A percentile compares a stretch with the other conserved stretches of the same genome.
These are phyloP conservation scores for Thelonectria rubi DNA, from an alignment of 2,329 filamentous ascomycete species.

Conservation along the genomic window DNA sequence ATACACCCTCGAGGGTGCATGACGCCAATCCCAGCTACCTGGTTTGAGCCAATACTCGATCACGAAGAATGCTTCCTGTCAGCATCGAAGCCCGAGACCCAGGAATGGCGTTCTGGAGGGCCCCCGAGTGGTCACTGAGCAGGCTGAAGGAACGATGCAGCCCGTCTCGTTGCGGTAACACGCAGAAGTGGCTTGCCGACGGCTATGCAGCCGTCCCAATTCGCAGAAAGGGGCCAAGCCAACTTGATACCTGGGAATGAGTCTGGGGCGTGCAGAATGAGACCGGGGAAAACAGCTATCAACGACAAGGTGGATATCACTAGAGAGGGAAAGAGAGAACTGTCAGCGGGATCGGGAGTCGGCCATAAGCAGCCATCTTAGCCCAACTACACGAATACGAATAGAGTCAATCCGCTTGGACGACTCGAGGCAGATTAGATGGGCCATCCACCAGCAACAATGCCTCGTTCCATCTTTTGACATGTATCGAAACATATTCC, in stretches of 20 bases:
- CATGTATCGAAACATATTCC: background rate
- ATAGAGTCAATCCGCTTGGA: slow-evolving; percentile 1
- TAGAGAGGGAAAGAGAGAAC: background rate
- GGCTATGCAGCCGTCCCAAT: slow-evolving; percentile 1
- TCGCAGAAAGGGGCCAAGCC: background rate
- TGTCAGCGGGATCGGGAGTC: background rate
- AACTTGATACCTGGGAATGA: background rate
- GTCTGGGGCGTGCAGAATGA: background rate
- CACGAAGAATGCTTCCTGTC: background rate
- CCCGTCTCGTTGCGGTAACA: slow-evolving; percentile 4
- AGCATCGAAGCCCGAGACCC: background rate
- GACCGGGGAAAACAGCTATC: background rate
- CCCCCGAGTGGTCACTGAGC: background rate
- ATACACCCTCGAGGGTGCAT: background rate
- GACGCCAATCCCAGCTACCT: slow-evolving; percentile 3
- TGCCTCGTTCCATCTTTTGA: background rate
- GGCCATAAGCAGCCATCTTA: background rate
- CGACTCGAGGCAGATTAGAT: background rate
- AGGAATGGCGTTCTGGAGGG: background rate
- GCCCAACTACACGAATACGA: background rate
- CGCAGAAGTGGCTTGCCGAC: slow-evolving; percentile 10
- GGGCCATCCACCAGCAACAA: background rate
- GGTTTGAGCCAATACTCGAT: slow-evolving; percentile 10
- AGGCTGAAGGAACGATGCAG: slow-evolving; percentile 3
- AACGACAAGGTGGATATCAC: background rate